A percentile compares a stretch with the other conserved stretches of the same genome.
Evolutionary conservation across 345 rosid genomes (phyloP).

Genomic region (Melaleuca alternifolia): DNA sequence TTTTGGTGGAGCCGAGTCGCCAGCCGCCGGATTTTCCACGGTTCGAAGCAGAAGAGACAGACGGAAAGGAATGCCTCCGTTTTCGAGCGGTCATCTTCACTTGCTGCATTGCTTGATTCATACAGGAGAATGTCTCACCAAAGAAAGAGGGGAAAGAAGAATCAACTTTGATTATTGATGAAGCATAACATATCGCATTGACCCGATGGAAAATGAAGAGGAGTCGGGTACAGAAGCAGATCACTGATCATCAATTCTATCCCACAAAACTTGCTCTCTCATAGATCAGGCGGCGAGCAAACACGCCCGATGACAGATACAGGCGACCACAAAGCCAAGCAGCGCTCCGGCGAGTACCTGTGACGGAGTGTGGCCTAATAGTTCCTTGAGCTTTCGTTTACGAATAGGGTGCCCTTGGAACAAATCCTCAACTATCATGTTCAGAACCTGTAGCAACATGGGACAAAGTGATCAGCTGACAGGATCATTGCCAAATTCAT

Average conservation of each 20-base stretch:
- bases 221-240: neutral
- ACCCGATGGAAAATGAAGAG: neutral
- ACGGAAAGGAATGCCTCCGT: neutral
- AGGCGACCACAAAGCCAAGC: constrained; percentile 68
- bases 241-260: neutral
- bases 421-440: constrained; percentile 75
- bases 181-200: neutral
- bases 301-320: constrained; percentile 52
- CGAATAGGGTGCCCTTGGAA: constrained; percentile 92
- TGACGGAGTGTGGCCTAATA: constrained; percentile 86
- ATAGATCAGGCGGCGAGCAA: constrained; percentile 26
- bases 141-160: neutral
- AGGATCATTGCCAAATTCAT: neutral
- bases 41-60: neutral
- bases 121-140: neutral
- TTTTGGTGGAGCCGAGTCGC: neutral
- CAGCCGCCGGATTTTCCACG: neutral
- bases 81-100: neutral
- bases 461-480: neutral
- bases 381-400: constrained; percentile 84
- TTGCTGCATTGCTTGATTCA: neutral
- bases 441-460: constrained; percentile 44
- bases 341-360: constrained; percentile 87
- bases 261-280: neutral
- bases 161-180: neutral